These are phyloP conservation scores for Phialophora verrucosa DNA, from an alignment of 2,329 filamentous ascomycete genomes.

Conservation along the genomic window DNA sequence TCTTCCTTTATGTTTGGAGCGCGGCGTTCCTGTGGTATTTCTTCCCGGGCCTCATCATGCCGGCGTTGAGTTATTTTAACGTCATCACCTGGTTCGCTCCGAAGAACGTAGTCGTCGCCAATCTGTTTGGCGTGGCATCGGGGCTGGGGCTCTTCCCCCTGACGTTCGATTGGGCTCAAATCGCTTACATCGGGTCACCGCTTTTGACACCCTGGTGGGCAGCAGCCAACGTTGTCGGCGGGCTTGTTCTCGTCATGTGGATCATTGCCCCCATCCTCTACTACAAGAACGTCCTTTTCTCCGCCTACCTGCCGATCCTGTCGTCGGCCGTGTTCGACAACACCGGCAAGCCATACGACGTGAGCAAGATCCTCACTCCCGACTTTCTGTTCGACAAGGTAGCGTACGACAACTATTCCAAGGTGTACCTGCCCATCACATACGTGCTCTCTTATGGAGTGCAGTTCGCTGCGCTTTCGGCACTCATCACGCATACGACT, in stretches of 20 bases:
- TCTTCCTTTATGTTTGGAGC: slow-evolving; percentile 77
- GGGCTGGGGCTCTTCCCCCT: slow-evolving; percentile 82
- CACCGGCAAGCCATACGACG: slow-evolving; percentile 77
- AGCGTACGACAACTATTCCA: slow-evolving; percentile 80
- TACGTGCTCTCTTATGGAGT: slow-evolving; percentile 86
- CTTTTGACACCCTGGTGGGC: slow-evolving; percentile 86
- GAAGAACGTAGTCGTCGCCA: slow-evolving; percentile 82
- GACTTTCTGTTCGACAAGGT: slow-evolving; percentile 79
- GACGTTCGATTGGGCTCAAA: slow-evolving; percentile 91
- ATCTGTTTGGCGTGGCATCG: slow-evolving; percentile 84
- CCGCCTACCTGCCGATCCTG: slow-evolving; percentile 84
- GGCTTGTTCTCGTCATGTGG: slow-evolving; percentile 84
- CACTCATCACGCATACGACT: slow-evolving; percentile 77
- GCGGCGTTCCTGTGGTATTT: slow-evolving; percentile 82
- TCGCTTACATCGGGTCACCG: slow-evolving; percentile 84
- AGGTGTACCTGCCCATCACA: slow-evolving; percentile 83
- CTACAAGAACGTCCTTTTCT: slow-evolving; percentile 79
- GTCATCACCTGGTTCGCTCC: slow-evolving; percentile 88
- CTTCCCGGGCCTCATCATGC: slow-evolving; percentile 79
- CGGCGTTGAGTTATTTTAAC: slow-evolving; percentile 86
- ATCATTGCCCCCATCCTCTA: slow-evolving; percentile 79
- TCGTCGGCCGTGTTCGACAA: slow-evolving; percentile 88
- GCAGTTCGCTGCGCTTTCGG: slow-evolving; percentile 81
- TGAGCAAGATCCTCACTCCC: slow-evolving; percentile 75
- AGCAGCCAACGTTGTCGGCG: slow-evolving; percentile 81